These are phyloP conservation scores for Metschnikowia henanensis DNA, from an alignment of 805 yeast genomes.

Conservation along the genomic window DNA sequence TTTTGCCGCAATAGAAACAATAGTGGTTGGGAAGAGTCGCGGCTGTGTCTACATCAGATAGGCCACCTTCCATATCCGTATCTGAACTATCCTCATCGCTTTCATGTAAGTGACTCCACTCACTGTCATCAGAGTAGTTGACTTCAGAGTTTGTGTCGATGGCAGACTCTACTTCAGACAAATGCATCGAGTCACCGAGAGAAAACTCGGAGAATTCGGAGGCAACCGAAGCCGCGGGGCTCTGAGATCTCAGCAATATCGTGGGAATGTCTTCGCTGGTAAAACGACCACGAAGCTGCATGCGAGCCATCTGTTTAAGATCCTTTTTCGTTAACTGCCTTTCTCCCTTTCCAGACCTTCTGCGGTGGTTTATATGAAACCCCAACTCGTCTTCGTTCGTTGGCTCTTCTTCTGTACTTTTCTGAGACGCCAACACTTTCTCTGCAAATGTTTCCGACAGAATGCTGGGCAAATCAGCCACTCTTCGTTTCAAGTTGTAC, in stretches of 20 bases:
- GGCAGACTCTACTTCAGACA: constrained; percentile 25
- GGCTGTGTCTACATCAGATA: constrained; percentile 22
- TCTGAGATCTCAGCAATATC: constrained; percentile 33
- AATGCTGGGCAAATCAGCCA: constrained; percentile 57
- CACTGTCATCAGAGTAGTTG: constrained; percentile 30
- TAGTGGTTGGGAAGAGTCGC: constrained; percentile 47
- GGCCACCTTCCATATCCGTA: constrained; percentile 35
- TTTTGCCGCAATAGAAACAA: constrained; percentile 59
- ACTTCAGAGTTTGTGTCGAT: constrained; percentile 53
- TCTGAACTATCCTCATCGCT: constrained; percentile 18
- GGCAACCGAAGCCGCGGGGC: constrained; percentile 55
- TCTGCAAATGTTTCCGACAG: constrained; percentile 57
- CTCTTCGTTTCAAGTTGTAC: constrained; percentile 90
- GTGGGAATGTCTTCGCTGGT: constrained; percentile 18
- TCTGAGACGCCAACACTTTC: constrained; percentile 46
- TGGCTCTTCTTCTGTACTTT: constrained; percentile 19
- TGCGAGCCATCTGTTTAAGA: constrained; percentile 25
- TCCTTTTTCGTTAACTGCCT: constrained; percentile 43
- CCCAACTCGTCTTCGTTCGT: constrained; percentile 54
- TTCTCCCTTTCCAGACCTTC: constrained; percentile 22
- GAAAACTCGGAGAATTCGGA: constrained; percentile 66
- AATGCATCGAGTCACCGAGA: constrained; percentile 40
- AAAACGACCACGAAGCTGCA: constrained; percentile 18
- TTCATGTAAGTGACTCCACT: constrained; percentile 18
- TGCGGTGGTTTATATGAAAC: constrained; percentile 38